phyloP scores from a whole-genome alignment of 176 grass and related monocot genomes.

The Oryza brachyantha region DNA sequence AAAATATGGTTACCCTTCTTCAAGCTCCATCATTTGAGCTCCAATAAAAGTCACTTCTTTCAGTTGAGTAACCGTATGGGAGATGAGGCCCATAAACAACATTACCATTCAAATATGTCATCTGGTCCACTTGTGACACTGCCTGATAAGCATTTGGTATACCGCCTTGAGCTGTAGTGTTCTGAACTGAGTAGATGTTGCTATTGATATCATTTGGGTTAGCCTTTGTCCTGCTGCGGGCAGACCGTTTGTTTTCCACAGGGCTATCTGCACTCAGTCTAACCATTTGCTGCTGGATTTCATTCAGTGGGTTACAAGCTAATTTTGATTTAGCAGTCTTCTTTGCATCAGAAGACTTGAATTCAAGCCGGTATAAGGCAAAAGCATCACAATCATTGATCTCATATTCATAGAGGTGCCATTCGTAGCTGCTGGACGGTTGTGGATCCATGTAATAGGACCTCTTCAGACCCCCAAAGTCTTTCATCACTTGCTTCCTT shows the following conservation, averaged over 20 bases:
- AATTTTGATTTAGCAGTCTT: conserved; percentile 70
- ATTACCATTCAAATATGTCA: conserved; percentile 59
- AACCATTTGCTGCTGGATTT: conserved; percentile 73
- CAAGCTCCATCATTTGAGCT: conserved; percentile 44
- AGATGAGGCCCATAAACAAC: conserved; percentile 81
- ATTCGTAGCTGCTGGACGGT: conserved; percentile 68
- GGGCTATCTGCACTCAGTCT: conserved; percentile 59
- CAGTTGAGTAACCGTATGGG: conserved; percentile 50
- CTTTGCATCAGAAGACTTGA: conserved; percentile 82
- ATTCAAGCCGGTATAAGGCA: conserved; percentile 79
- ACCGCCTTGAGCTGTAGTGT: conserved; percentile 44
- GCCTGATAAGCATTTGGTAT: conserved; percentile 44
- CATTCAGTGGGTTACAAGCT: conserved; percentile 40
- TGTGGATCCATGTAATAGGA: conserved; percentile 99
- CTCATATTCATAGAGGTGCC: conserved; percentile 95
- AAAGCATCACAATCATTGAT: conserved; percentile 77
- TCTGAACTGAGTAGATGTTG: conserved; percentile 44
- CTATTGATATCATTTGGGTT: conserved; percentile 36
- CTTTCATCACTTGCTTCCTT: conserved; percentile 78
- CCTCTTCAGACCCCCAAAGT: conserved; percentile 69
- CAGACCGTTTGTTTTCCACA: conserved; percentile 48
- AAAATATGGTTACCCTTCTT: conserved; percentile 8
- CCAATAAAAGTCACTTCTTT: conserved; percentile 57
- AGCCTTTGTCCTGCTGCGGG: conserved; percentile 41
- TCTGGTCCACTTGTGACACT: conserved; percentile 53